These are phyloP conservation scores for Globisporangium uncinulatum DNA, from an alignment of 352 stramenopile genomes.

Conservation along the genomic window DNA sequence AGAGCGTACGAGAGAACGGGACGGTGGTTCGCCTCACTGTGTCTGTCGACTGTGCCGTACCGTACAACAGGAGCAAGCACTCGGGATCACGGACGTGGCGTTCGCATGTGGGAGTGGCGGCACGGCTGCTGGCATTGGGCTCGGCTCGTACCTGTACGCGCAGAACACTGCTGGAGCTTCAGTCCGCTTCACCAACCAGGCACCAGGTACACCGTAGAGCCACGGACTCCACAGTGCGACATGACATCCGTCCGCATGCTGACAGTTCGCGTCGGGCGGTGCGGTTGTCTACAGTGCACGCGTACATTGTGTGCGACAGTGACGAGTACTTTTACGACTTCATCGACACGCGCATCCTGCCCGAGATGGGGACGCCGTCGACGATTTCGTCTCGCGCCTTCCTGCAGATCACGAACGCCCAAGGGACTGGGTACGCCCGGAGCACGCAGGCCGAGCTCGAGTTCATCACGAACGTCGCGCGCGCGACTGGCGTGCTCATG, in stretches of 20 bases:
- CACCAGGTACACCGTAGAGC: constrained; percentile 19
- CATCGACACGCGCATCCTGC: constrained; percentile 69
- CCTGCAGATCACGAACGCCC: constrained; percentile 75
- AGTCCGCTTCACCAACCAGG: constrained; percentile 33
- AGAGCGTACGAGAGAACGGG: too few species aligned
- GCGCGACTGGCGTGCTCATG: constrained; percentile 75
- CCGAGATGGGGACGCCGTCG: constrained; percentile 50
- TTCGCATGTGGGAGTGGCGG: constrained; percentile 83
- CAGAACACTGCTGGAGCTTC: constrained; percentile 7
- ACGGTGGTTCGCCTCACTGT: not conserved
- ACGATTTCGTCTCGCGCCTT: constrained; percentile 56
- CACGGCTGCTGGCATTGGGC: constrained; percentile 67
- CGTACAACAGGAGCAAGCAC: constrained; percentile 24
- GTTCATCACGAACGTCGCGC: constrained; percentile 68
- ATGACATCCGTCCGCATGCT: not conserved
- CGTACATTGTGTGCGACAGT: constrained; percentile 85
- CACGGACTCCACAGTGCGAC: too few species aligned
- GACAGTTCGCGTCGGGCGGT: not conserved
- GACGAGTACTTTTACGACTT: constrained; percentile 81
- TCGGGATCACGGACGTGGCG: constrained; percentile 72
- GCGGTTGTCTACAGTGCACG: constrained; percentile 30
- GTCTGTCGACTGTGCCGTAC: not conserved
- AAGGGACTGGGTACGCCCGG: constrained; percentile 75
- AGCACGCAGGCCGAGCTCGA: constrained; percentile 72
- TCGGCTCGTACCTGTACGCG: constrained; percentile 66